Base-by-base conservation (phyloP, 2,329 filamentous ascomycete species). In the Leptographium procerum region DNA sequence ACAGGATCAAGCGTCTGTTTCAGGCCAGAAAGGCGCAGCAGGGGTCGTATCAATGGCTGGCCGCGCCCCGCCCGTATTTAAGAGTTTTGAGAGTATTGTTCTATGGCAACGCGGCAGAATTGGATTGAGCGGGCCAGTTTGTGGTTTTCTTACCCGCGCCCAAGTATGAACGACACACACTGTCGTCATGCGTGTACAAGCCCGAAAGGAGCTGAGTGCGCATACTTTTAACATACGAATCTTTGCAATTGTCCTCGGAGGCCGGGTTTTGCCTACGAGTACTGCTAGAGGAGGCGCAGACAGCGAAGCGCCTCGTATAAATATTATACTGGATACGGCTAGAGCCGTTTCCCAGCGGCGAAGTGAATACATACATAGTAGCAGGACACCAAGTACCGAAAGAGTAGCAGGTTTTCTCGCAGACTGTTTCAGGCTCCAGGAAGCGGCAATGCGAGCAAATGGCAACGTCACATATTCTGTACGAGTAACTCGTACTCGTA, bases 1-100 rank as follows among this genome's bases (percentile, higher is more conserved):
- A 48, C 22, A 28, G 24, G 24, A 48, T 26, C 40, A 48, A 13
- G 53, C 34, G 16, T 10, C 22, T 24, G 54, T 55, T 55, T 55
- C 54, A 55, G 54, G 54, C 16, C 28, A 31, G 40, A 28, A 24
- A 55, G 54, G 54, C 54, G 54, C 54, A 55, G 54, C 53, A 45
- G 28, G 36, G 36, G 33, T 36, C 52, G 11, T 34, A 24, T 22
- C 11, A 22, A 24, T 43, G 52, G 29, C n/a, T n/a, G 13, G 52
- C 16, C 33, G n/a, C n/a, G n/a, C n/a, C n/a, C n/a, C n/a, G n/a
- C n/a, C 22, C 33, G 16, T 52, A 10, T 52, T 11, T 50, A 29
- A 24, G 14, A 50, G 47, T 50, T 14, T 16, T 1, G 10, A 9
- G n/a, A 6, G 8, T n/a, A 10, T 24, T 50, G 19, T 26, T 50